A percentile compares a stretch with the other conserved stretches of the same genome.
Evolutionary conservation across 73 alveolate genomes (phyloP).

Genomic region (Symbiodinium pilosum): DNA sequence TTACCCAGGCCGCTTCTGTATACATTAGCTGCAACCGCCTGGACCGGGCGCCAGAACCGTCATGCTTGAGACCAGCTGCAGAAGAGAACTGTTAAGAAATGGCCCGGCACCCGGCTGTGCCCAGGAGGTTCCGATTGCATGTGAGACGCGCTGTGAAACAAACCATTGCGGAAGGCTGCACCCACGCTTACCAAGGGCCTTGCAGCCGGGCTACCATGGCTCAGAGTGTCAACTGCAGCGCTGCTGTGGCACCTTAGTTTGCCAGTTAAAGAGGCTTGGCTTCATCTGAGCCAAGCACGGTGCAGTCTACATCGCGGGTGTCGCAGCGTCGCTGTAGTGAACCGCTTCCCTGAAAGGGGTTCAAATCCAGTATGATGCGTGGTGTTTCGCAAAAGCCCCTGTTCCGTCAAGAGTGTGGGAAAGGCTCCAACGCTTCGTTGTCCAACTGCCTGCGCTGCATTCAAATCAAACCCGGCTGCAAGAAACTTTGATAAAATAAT

Average conservation of each 20-base stretch:
- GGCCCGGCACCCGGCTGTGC: too few relatives aligned
- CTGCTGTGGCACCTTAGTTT: slow-evolving; percentile 15
- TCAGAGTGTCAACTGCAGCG: slow-evolving; percentile 17
- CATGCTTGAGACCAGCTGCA: too few relatives aligned
- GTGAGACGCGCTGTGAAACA: not conserved
- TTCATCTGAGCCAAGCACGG: too few relatives aligned
- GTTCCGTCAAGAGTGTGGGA: not conserved
- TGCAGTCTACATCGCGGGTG: too few relatives aligned
- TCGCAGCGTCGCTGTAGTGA: too few relatives aligned
- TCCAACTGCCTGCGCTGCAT: not conserved
- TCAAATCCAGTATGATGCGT: too few relatives aligned
- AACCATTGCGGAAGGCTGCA: not conserved
- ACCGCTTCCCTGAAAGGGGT: too few relatives aligned
- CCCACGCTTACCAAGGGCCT: not conserved
- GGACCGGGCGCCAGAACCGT: too few relatives aligned
- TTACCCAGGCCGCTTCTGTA: too few relatives aligned
- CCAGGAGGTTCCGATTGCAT: not conserved
- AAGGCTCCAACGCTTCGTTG: slow-evolving; percentile 12
- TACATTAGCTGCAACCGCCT: too few relatives aligned
- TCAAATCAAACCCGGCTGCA: not conserved
- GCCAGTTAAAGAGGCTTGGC: not conserved
- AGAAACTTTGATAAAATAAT: not conserved
- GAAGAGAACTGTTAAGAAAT: too few relatives aligned
- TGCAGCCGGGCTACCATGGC: too few relatives aligned
- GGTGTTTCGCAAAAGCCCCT: not conserved